Evolutionary conservation across 2,329 filamentous ascomycete genomes (phyloP).

Genomic region (Trichoderma sp.): DNA sequence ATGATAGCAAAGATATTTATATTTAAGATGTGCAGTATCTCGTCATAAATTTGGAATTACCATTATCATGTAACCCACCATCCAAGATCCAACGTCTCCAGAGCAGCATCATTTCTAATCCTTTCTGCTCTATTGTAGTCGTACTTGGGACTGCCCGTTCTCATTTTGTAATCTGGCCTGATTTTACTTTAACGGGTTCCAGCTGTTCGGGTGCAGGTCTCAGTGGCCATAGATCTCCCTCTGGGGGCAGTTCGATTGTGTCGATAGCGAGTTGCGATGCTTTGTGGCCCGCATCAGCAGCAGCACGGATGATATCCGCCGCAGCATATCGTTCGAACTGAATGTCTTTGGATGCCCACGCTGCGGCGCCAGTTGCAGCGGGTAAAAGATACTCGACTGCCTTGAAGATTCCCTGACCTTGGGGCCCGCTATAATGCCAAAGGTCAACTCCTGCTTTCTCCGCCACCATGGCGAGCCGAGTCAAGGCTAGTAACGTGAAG

Average conservation of each 20-base stretch:
- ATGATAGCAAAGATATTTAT: not conserved
- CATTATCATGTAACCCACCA: not conserved
- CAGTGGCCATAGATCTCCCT: slow-evolving; percentile 14
- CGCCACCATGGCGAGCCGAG: slow-evolving; percentile 21
- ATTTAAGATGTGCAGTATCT: not conserved
- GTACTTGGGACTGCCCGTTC: too few relatives aligned
- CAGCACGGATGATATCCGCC: slow-evolving; percentile 19
- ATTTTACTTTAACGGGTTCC: slow-evolving; percentile 6
- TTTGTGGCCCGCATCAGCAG: slow-evolving; percentile 17
- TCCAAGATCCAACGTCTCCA: not conserved
- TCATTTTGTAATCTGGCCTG: not conserved
- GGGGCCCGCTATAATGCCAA: slow-evolving; percentile 13
- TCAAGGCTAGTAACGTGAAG: slow-evolving; percentile 16
- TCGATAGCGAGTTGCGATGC: not conserved
- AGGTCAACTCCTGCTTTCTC: slow-evolving; percentile 13
- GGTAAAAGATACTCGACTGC: slow-evolving; percentile 21
- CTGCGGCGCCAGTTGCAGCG: not conserved
- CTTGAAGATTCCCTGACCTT: slow-evolving; percentile 13
- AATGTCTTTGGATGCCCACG: not conserved
- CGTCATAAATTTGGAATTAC: not conserved
- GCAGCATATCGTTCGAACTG: slow-evolving; percentile 13
- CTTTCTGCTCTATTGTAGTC: not conserved
- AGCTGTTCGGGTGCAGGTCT: slow-evolving; percentile 19
- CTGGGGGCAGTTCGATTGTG: slow-evolving; percentile 1
- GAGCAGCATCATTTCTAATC: not conserved